These are phyloP conservation scores for Naganishia cerealis DNA, from an alignment of 1,284 basidiomycete genomes.

Conservation along the genomic window DNA sequence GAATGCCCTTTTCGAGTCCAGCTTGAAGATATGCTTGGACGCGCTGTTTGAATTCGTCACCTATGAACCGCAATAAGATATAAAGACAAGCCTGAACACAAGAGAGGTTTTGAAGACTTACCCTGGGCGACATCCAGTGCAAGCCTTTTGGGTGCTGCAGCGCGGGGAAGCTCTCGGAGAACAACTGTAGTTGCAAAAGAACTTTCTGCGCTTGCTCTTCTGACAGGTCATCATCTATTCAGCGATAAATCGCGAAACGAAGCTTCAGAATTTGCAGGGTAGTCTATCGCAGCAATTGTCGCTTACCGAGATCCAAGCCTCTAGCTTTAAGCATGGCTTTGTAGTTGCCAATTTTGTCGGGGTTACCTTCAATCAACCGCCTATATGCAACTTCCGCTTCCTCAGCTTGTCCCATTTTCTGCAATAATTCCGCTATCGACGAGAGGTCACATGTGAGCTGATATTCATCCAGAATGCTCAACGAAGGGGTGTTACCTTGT, in stretches of 20 bases:
- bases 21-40: conserved; percentile 69
- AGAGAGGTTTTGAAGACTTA: conserved; percentile 39
- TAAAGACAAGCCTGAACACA: background rate
- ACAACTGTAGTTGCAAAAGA: conserved; percentile 62
- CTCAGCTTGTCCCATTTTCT: conserved; percentile 62
- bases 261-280: background rate
- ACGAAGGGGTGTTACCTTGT: conserved; percentile 61
- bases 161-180: conserved; percentile 64
- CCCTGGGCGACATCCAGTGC: conserved; percentile 67
- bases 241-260: background rate
- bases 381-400: conserved; percentile 78
- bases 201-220: conserved; percentile 62
- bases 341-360: conserved; percentile 82
- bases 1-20: conserved; percentile 80
- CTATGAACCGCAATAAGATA: conserved; percentile 45
- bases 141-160: conserved; percentile 71
- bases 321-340: conserved; percentile 68
- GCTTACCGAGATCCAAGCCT: conserved; percentile 66
- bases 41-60: conserved; percentile 66
- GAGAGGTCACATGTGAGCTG: background rate
- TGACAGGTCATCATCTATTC: conserved; percentile 54
- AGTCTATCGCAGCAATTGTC: background rate
- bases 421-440: conserved; percentile 65
- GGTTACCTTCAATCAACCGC: conserved; percentile 77
- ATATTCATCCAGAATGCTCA: background rate